Base-by-base conservation (phyloP, 1,284 basidiomycete genomes). In the Thelephora terrestris region DNA sequence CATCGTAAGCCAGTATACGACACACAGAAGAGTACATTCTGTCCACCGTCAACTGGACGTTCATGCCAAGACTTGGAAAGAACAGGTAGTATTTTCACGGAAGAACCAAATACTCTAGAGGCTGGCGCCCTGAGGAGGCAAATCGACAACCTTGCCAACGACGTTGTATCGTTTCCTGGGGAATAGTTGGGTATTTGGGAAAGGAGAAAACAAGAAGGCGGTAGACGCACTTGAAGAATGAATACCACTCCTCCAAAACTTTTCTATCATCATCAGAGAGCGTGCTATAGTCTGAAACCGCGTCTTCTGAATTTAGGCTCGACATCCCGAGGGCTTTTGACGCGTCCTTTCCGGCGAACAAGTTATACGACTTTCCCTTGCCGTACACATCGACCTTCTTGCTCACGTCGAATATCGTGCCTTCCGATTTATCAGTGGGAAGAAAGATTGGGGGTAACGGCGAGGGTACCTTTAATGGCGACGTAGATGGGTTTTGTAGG, bases 291-390 rank as follows among this genome's bases (percentile, higher is more conserved):
- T 99, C 94, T 4, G 91, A 68, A 3, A 93, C 74, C 0, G 94
- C 95, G 61, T 98, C 85, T 63, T 93, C 88, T 4, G 74, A 68
- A 55, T 92, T 91, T 57, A 98, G 70, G 57, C 87, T 92, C 34
- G 90, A 94, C 76, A 82, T 78, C 16, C 90, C 91, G 2, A 94
- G 69, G 0, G 85, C 91, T 53, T 73, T 78, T 27, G 85, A 89
- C 0, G 81, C 95, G 59, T 98, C 95, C 68, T 91, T 96, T 40
- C 93, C 94, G 9, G 93, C 81, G 58, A 89, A 88, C 18, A 86
- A 63, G 55, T 77, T 76, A 64, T 89, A 89, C 5, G 82, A 80
- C 37, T 72, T 68, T 7, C 78, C 85, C 23, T 69, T 67, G 34
- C 90, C 88, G 57, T 95, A 95, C 53, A 90, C 85, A 53, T 94